Base-by-base conservation (phyloP, 768 basidiomycete species). In the Suillus clintonianus region DNA sequence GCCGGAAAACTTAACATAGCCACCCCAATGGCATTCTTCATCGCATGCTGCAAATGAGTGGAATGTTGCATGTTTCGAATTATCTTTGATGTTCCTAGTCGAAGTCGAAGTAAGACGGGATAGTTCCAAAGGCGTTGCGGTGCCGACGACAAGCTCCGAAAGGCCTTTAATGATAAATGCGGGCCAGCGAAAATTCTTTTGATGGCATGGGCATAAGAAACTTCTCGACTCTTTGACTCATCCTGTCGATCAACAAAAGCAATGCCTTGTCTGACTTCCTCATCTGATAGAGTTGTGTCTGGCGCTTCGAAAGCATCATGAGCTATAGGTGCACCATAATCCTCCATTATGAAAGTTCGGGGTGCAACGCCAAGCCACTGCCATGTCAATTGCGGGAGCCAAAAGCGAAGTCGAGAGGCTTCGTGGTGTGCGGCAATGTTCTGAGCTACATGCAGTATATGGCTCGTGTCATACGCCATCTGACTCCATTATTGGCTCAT, bases 21-120 rank as follows among this genome's bases (percentile, higher is more conserved):
- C 8, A 84, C 79, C 5, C 83, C 82, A 4, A 73, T 70, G 13
- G 80, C 79, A 64, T 81, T 82, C 66, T 85, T 84, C 32, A 80
- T 50, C 1, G 81, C 82, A 68, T 84, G 83, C 37, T 74, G 71
- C 36, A 83, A 64, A 66, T 83, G 81, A 22, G 74, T 72, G 15
- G 83, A 84, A 67, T 78, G 78, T 62, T 76, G 66, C 34, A 77
- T 55, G 13, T 72, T 61, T 37, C 75, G 70, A 24, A 76, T 43
- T 36, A 71, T 54, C 45, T 69, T 67, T 32, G 82, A 79, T 10
- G 82, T 59, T 47, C 68, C 43, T 47, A 83, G 63, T 10, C 81
- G 73, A 3, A 70, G 36, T 7, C 67, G 71, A 14, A 81, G 63
- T 8, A 71, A 69, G 30, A 64, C 60, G 3, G 73, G 71, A 45